Conservation (phyloP, 495 filamentous ascomycete species). For the Elaphomyces granulatus region DNA sequence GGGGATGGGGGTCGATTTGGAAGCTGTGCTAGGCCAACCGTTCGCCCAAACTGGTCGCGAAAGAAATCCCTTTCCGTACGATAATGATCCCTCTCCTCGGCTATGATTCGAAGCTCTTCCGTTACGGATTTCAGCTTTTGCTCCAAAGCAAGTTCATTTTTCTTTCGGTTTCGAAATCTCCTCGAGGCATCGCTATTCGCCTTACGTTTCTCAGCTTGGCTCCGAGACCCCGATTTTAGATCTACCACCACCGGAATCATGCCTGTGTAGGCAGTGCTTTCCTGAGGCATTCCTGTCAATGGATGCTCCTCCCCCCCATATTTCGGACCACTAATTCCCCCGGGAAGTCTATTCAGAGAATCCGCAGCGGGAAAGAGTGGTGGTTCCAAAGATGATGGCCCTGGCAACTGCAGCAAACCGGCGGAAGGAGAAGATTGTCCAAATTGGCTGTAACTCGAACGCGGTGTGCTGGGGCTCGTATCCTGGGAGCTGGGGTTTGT, state of each 20-base stretch:
- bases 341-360: slow-evolving; percentile 13
- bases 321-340: slow-evolving; percentile 16
- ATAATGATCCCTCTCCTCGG: slow-evolving; percentile 41
- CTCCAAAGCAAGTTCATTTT: slow-evolving; percentile 67
- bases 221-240: slow-evolving; percentile 67
- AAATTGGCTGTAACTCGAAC: slow-evolving; percentile 34
- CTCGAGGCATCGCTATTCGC: slow-evolving; percentile 89
- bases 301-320: slow-evolving; percentile 24
- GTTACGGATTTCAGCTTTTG: slow-evolving; percentile 44
- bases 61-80: slow-evolving; percentile 49
- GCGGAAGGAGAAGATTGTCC: slow-evolving; percentile 33
- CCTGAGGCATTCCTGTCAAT: slow-evolving; percentile 27
- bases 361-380: slow-evolving; percentile 21
- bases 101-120: slow-evolving; percentile 40
- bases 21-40: slow-evolving; percentile 29
- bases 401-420: slow-evolving; percentile 9
- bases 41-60: slow-evolving; percentile 44
- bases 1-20: slow-evolving; percentile 32
- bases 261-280: slow-evolving; percentile 19
- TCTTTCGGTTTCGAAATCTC: slow-evolving; percentile 78
- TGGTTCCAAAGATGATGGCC: slow-evolving; percentile 14
- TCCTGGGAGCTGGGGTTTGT: slow-evolving; percentile 35
- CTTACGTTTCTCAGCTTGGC: slow-evolving; percentile 80
- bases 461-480: slow-evolving; percentile 40
- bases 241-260: slow-evolving; percentile 52